Evolutionary conservation across 2,329 filamentous ascomycete species (phyloP).

Genomic region (Raffaelea arxii): DNA sequence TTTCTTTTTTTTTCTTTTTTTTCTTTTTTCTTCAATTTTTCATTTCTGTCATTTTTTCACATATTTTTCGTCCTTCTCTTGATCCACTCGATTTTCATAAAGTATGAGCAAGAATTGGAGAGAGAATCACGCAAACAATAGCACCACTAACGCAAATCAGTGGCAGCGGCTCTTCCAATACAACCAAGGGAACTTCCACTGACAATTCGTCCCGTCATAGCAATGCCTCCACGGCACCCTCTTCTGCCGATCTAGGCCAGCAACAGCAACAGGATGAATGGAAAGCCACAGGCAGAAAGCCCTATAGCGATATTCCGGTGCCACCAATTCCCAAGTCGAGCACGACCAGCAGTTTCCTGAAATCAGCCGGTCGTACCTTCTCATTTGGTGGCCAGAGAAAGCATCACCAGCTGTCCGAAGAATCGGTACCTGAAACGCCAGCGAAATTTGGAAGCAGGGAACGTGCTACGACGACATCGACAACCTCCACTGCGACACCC

Average conservation of each 20-base stretch:
- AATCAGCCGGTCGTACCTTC: conserved; percentile 47
- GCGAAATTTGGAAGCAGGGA: conserved; percentile 20
- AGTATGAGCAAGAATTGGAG: no score
- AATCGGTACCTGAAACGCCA: conserved; percentile 16
- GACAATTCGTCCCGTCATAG: conserved; percentile 54
- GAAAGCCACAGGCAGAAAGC: conserved; percentile 27
- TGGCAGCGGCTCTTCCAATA: conserved; percentile 51
- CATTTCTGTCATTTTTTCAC: no score
- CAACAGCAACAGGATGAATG: conserved; percentile 26
- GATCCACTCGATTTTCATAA: no score
- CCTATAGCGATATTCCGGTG: conserved; percentile 26
- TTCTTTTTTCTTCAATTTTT: background rate
- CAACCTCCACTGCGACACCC: conserved; percentile 42
- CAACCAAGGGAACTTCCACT: conserved; percentile 48
- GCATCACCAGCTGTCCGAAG: conserved; percentile 26
- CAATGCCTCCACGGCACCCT: conserved; percentile 52
- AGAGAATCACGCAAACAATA: no score
- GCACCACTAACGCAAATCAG: conserved; percentile 25
- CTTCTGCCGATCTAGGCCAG: conserved; percentile 37
- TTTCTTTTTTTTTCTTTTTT: conserved; percentile 12
- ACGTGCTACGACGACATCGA: conserved; percentile 44
- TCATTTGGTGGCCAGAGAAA: conserved; percentile 51
- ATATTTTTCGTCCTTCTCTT: no score
- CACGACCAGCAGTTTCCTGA: conserved; percentile 41
- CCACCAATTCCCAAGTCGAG: conserved; percentile 35